Evolutionary conservation across 495 filamentous ascomycete genomes (phyloP), one percentile per base, ranked within the genome.

Genomic region (Schizothecium vesticola): DNA sequence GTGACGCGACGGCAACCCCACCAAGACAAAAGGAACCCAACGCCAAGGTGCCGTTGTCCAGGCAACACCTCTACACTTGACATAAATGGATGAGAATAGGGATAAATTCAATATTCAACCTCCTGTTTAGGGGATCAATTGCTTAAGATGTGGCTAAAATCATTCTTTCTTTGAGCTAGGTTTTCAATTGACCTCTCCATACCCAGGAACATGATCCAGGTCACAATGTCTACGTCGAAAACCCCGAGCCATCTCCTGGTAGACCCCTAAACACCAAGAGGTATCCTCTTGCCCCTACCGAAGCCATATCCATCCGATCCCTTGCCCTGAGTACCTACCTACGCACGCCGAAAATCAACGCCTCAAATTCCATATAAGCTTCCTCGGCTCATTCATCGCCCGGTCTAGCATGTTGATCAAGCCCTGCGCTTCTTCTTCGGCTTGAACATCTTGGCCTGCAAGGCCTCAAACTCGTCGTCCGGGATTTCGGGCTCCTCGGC

Each of bases 391-490:
- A 13, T 43, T 11, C 23, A 28, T 10, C 24, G 3, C 58, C 5
- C 8, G 3, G 11, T 59, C 23, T 19, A 16, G 19, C 26, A n/a
- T 8, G 19, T 26, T 26, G 26, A 63, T 73, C 64, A 75, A 61
- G 66, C 59, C 23, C 67, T 73, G 28, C 67, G 67, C 64, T 72
- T 76, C 73, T 81, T 84, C 16, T 67, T 75, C 69, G 81, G 84
- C 74, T 83, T 85, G 60, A 78, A 67, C 63, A 76, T 71, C 0
- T 73, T 67, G n/a, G 69, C 71, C 51, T 75, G 76, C 21, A 76
- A 55, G 23, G 80, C 82, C 71, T 87, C 83, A 71, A 92, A 93
- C 12, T 86, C 83, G 77, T 91, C 89, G 74, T 92, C 91, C 0
- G 87, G 83, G 13, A 89, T 88, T 72, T 88, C 88, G 1, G 83